Evolutionary conservation across 139 green algal species (phyloP).

Genomic region (Pleodorina starrii): DNA sequence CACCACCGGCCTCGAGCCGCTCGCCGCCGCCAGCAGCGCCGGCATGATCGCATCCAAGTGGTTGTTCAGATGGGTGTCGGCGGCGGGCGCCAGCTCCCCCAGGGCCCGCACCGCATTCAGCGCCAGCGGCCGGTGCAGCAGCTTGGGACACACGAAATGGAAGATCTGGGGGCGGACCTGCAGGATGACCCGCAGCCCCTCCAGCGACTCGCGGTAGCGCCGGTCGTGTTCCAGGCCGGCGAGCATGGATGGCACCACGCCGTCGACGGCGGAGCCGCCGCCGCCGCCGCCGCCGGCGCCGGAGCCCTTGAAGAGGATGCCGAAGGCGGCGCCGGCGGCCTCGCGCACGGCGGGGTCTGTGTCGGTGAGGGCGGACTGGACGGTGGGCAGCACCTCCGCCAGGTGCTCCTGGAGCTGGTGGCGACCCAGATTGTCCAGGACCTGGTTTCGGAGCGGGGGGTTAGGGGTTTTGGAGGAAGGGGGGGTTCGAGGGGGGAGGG

Average conservation of each 20-base stretch:
- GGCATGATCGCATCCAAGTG: constrained; percentile 83
- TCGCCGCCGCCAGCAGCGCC: constrained; percentile 71
- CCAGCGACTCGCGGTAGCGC: constrained; percentile 74
- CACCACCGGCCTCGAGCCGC: constrained; percentile 5
- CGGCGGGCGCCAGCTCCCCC: constrained; percentile 36
- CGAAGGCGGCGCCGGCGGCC: constrained; percentile 91
- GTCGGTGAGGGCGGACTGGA: constrained; percentile 91
- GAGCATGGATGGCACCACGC: constrained; percentile 88
- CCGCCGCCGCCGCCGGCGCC: constrained; percentile 55
- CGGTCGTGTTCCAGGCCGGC: constrained; percentile 69
- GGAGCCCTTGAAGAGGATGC: constrained; percentile 88
- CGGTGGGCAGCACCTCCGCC: constrained; percentile 85
- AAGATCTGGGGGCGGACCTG: constrained; percentile 76
- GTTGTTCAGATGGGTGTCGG: constrained; percentile 72
- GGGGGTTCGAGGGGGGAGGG: too few species aligned
- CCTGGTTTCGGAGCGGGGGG: constrained; percentile 5
- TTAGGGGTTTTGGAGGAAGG: background rate
- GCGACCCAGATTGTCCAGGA: constrained; percentile 84
- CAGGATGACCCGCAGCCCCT: constrained; percentile 91
- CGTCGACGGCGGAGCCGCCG: constrained; percentile 78
- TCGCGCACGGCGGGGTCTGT: constrained; percentile 77
- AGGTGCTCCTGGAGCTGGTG: constrained; percentile 91
- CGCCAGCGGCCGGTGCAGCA: constrained; percentile 76
- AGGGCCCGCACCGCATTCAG: constrained; percentile 46
- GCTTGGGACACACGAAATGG: constrained; percentile 82